A percentile compares a stretch with the other conserved stretches of the same genome.
These are phyloP conservation scores for Daldinia caldariorum DNA, from an alignment of 495 filamentous ascomycete genomes.

Conservation along the genomic window DNA sequence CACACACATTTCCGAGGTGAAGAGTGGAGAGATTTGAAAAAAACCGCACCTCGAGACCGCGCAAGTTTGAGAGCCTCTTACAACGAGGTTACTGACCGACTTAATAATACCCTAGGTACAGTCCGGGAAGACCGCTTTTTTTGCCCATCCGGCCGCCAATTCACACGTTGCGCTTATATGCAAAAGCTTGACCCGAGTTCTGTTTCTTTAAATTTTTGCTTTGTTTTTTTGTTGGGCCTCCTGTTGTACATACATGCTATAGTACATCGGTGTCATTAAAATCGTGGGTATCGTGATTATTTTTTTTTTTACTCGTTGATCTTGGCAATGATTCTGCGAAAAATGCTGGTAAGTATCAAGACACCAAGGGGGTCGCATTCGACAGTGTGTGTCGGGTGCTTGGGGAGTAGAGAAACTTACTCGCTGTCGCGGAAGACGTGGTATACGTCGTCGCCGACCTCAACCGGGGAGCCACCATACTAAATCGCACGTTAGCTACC, in stretches of 20 bases:
- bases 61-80: slow-evolving; percentile 15
- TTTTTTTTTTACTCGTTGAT: slow-evolving; percentile 74
- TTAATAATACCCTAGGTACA: no score
- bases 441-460: slow-evolving; percentile 97
- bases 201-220: slow-evolving; percentile 38
- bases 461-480: slow-evolving; percentile 95
- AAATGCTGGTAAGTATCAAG: slow-evolving; percentile 5
- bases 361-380: no score
- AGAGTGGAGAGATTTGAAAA: slow-evolving; percentile 45
- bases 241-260: slow-evolving; percentile 51
- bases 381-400: not conserved
- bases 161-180: slow-evolving; percentile 31
- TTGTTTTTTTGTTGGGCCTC: slow-evolving; percentile 42
- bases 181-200: slow-evolving; percentile 34
- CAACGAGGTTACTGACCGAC: no score
- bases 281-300: slow-evolving; percentile 40
- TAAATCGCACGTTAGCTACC: slow-evolving; percentile 56
- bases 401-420: slow-evolving; percentile 63
- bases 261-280: slow-evolving; percentile 46
- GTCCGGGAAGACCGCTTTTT: slow-evolving; percentile 24
- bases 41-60: slow-evolving; percentile 29
- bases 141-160: slow-evolving; percentile 16
- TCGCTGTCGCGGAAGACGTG: slow-evolving; percentile 96
- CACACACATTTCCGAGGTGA: slow-evolving; percentile 10
- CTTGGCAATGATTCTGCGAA: slow-evolving; percentile 79